phyloP scores from a whole-genome alignment of 768 basidiomycete species.

The Boletellus sp. region DNA sequence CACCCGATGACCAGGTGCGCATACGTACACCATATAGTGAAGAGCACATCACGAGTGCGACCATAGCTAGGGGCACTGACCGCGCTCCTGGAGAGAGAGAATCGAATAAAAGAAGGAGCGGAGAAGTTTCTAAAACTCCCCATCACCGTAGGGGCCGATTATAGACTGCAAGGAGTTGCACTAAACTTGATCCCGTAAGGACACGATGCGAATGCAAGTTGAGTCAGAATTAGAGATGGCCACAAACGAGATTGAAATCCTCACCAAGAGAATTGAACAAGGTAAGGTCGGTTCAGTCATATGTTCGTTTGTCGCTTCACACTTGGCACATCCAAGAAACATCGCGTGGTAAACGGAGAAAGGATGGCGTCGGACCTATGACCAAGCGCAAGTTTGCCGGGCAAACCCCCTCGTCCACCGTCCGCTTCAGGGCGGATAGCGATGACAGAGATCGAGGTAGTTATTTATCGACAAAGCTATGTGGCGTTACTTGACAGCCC shows the following conservation, averaged over 20 bases:
- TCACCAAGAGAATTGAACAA: slow-evolving; percentile 51
- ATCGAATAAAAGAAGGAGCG: slow-evolving; percentile 86
- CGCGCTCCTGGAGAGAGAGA: slow-evolving; percentile 68
- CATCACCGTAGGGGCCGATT: slow-evolving; percentile 39
- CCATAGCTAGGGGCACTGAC: slow-evolving; percentile 64
- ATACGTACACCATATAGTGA: not conserved
- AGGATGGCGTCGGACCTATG: slow-evolving; percentile 20
- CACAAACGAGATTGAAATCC: slow-evolving; percentile 62
- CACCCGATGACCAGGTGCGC: slow-evolving; percentile 31
- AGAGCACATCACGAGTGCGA: slow-evolving; percentile 3
- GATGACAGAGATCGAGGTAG: slow-evolving; percentile 37
- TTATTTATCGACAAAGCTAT: not conserved
- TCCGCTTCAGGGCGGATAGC: slow-evolving; percentile 30
- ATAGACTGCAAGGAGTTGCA: slow-evolving; percentile 3
- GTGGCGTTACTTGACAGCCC: slow-evolving; percentile 10
- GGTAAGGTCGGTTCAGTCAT: slow-evolving; percentile 25
- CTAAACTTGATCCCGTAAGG: slow-evolving; percentile 36
- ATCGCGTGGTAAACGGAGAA: slow-evolving; percentile 31
- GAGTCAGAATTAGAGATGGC: slow-evolving; percentile 76
- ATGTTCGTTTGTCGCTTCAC: not conserved
- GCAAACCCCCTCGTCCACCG: slow-evolving; percentile 27
- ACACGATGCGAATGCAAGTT: slow-evolving; percentile 65
- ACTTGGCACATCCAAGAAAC: slow-evolving; percentile 17
- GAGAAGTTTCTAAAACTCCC: slow-evolving; percentile 80
- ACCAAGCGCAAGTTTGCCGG: slow-evolving; percentile 34